These are phyloP conservation scores for Cryptococcus hybrid DNA, from an alignment of 1,284 basidiomycete species.

Conservation along the genomic window DNA sequence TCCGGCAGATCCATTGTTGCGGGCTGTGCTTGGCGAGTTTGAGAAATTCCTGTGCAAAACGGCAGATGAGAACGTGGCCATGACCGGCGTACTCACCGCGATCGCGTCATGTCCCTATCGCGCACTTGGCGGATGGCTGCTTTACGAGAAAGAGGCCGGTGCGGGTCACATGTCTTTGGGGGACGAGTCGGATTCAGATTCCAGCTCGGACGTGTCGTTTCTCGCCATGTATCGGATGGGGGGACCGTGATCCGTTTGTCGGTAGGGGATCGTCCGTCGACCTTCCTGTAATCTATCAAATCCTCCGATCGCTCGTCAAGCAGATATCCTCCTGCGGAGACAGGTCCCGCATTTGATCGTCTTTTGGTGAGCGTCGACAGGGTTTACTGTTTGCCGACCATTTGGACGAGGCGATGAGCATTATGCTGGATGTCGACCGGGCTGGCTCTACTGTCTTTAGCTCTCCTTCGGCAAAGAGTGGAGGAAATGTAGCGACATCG, in stretches of 20 bases:
- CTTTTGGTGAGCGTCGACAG: constrained; percentile 80
- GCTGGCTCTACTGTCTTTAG: constrained; percentile 8
- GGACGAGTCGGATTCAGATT: background rate
- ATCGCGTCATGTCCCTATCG: constrained; percentile 80
- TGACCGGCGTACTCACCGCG: constrained; percentile 76
- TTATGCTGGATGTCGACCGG: constrained; percentile 61
- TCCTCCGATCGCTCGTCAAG: constrained; percentile 71
- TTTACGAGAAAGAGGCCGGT: constrained; percentile 19
- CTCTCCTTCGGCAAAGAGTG: constrained; percentile 14
- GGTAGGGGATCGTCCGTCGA: constrained; percentile 2
- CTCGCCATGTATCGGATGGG: background rate
- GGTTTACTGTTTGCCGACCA: constrained; percentile 92
- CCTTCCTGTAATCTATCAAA: constrained; percentile 69
- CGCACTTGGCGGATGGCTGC: constrained; percentile 81
- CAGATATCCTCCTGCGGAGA: constrained; percentile 45
- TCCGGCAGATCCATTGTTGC: constrained; percentile 72
- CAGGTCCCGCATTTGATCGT: constrained; percentile 66
- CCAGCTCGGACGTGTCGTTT: background rate
- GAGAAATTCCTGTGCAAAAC: constrained; percentile 78
- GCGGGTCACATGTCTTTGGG: background rate
- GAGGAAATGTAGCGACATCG: background rate
- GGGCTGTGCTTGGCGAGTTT: constrained; percentile 66
- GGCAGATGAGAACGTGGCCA: constrained; percentile 80
- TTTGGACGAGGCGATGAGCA: constrained; percentile 79
- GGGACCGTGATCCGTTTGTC: too few species aligned